Evolutionary conservation across 2,329 filamentous ascomycete genomes (phyloP), one percentile per base, ranked within the genome.

Genomic region (Myriosclerotinia scirpicola): DNA sequence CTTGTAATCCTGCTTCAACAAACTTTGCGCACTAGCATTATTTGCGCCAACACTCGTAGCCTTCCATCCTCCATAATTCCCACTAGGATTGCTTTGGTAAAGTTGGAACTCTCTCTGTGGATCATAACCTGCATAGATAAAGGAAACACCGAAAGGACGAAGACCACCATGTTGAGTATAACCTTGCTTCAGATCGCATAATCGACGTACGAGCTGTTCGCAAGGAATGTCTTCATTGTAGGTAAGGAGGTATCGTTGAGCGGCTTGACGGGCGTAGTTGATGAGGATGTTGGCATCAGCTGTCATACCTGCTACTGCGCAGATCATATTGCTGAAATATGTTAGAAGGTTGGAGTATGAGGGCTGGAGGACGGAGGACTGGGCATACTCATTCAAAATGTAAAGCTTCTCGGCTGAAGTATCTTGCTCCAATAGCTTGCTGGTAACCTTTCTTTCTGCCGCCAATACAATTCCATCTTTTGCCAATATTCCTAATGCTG

Each of bases 211-310:
- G 67, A 99, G 91, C 81, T 99, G 95, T 80, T 99, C 95, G 83
- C 95, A 99, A 68, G 95, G 95, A 72, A 99, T 99, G 78, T 99
- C 95, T 90, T 97, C 93, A 84, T 98, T 97, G 86, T 99, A 99
- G 76, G 94, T 99, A 73, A 97, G 88, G 79, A 99, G 94, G 82
- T 99, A 98, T 77, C 90, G 88, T 83, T 99, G 95, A 75, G 95
- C 95, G 76, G 92, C 91, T 86, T 97, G 92, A 75, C 95, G 93
- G 78, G 95, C 96, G 81, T 96, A 97, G 85, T 99, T 99, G 88
- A 99, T 99, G 79, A 99, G 92, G 80, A 99, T 99, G 84, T 99
- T 99, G 80, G 95, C 95, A 78, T 99, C 95, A 77, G 95, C 95
- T 55, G 93, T 99, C 94, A 99, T 98, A 78, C 95, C 95, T 75